A percentile compares a stretch with the other conserved stretches of the same genome.
These are phyloP conservation scores for Saturnispora besseyi DNA, from an alignment of 805 yeast genomes.

Conservation along the genomic window DNA sequence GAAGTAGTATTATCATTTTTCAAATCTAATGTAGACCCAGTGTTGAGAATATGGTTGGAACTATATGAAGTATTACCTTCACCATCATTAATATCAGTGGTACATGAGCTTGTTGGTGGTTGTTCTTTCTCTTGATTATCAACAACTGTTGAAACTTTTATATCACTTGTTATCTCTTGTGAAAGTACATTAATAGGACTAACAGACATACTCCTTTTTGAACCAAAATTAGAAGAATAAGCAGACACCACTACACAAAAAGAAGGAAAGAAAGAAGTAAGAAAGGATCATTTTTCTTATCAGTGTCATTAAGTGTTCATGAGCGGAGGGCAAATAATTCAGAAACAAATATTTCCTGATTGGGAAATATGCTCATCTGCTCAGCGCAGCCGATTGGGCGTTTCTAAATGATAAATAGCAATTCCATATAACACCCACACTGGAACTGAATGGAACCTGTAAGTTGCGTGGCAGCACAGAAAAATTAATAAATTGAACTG, in stretches of 20 bases:
- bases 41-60: neutral
- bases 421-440: conserved; percentile 86
- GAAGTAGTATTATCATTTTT: neutral
- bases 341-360: neutral
- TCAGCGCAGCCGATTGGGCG: conserved; percentile 26
- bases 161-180: conserved; percentile 1
- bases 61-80: neutral
- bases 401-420: conserved; percentile 81
- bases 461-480: conserved; percentile 56
- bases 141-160: conserved; percentile 1
- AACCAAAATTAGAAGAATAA: neutral
- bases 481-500: conserved; percentile 71
- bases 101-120: neutral
- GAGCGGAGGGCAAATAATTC: neutral
- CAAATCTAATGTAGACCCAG: neutral
- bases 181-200: conserved; percentile 5
- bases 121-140: neutral
- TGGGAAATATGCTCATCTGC: neutral
- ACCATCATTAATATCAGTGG: neutral
- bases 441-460: conserved; percentile 89
- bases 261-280: neutral
- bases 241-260: neutral
- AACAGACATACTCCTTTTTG: neutral
- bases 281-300: no score
- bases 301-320: neutral